A percentile compares a stretch with the other conserved stretches of the same genome.
phyloP scores from a whole-genome alignment of 1,284 basidiomycete genomes.

The Moesziomyces sp. region DNA sequence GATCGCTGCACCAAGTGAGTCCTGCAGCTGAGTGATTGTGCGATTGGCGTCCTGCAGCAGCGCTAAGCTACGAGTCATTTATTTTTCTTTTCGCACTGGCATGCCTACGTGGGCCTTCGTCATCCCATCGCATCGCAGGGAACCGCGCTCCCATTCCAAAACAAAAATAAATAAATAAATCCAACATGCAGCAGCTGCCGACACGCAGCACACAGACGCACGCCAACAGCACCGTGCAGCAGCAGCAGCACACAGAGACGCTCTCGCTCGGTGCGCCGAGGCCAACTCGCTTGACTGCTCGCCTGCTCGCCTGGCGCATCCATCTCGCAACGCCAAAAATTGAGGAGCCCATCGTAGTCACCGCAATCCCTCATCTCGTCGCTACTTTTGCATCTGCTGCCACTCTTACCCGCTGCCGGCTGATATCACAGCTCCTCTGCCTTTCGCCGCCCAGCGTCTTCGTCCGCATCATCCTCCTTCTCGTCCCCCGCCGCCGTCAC shows the following conservation, averaged over 20 bases:
- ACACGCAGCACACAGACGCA: background rate
- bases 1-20: background rate
- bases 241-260: background rate
- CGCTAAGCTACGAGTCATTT: conserved; percentile 66
- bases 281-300: background rate
- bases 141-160: background rate
- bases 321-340: background rate
- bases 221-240: background rate
- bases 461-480: no score
- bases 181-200: background rate
- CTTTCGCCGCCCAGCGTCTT: background rate
- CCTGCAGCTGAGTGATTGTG: no score
- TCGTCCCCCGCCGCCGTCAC: no score
- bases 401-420: background rate
- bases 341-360: background rate
- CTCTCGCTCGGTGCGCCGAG: no score
- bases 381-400: background rate
- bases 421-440: background rate
- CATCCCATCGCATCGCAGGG: conserved; percentile 17
- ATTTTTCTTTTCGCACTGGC: background rate
- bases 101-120: conserved; percentile 47
- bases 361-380: no score
- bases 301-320: background rate
- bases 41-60: background rate
- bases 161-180: conserved; percentile 2